Evolutionary conservation across 768 basidiomycete genomes (phyloP), one percentile per base, ranked within the genome.

Genomic region (Cystofilobasidium ferigula): DNA sequence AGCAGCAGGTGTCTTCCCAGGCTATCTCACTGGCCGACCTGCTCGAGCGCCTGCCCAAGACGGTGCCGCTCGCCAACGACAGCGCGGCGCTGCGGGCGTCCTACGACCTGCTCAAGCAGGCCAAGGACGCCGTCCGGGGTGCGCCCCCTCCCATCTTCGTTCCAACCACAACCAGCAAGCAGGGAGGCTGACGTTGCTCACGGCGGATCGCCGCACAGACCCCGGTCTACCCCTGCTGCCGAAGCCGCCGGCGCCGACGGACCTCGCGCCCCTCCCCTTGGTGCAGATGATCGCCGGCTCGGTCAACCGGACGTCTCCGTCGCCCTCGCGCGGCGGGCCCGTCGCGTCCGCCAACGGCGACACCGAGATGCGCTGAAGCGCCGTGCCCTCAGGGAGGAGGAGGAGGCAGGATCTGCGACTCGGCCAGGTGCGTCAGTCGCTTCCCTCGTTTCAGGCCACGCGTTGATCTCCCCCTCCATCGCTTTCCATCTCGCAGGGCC

Each of bases 251-350:
- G 38, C 38, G 38, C 38, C 53, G 18, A 40, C 35, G 51, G 53
- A 51, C 14, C 62, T 57, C 38, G 62, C 62, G 20, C 62, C 62
- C 4, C 54, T 63, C 10, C 62, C 62, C 3, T 28, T 63, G 24
- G 62, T 63, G 18, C 3, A 34, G 36, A 63, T 63, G 62, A 63
- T 57, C 36, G 40, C 62, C 24, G 38, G 47, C 22, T 42, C 40
- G 40, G 13, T 16, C 47, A 2, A 26, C n/a, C n/a, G 2, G 13
- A 20, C 4, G 47, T 28, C n/a, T 8, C n/a, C 47, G 22, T 20
- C 47, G 47, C n/a, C 14, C 10, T 5, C 47, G 47, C 47, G 10
- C 40, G 32, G 54, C 24, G 26, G 32, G 51, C 30, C n/a, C n/a
- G n/a, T n/a, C n/a, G n/a, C 51, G 30, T 10, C 4, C n/a, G 9